A percentile compares a stretch with the other conserved stretches of the same genome.
phyloP scores from a whole-genome alignment of 352 stramenopile species.

The Phytophthora sp. region DNA sequence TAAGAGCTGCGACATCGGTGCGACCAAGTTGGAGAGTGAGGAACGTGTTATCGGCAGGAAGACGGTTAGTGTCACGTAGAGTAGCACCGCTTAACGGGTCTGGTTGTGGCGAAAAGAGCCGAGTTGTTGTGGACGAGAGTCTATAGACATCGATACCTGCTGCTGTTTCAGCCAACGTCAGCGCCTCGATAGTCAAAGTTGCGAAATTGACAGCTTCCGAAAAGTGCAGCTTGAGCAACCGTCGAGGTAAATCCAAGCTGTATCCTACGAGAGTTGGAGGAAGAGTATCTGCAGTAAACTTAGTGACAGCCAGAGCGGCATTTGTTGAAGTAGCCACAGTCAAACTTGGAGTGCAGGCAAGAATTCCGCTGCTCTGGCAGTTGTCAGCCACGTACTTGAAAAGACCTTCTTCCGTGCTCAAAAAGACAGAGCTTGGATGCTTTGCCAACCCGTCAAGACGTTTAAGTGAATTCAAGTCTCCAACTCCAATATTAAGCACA shows the following conservation, averaged over 20 bases:
- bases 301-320: slow-evolving; percentile 35
- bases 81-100: slow-evolving; percentile 56
- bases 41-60: slow-evolving; percentile 68
- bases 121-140: slow-evolving; percentile 46
- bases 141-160: slow-evolving; percentile 38
- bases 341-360: slow-evolving; percentile 35
- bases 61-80: slow-evolving; percentile 47
- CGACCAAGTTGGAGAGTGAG: slow-evolving; percentile 59
- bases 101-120: slow-evolving; percentile 54
- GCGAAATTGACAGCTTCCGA: slow-evolving; percentile 63
- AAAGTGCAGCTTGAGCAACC: slow-evolving; percentile 71
- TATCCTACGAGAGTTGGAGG: slow-evolving; percentile 59
- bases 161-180: slow-evolving; percentile 55
- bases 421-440: slow-evolving; percentile 9
- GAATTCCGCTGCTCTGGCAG: slow-evolving; percentile 42
- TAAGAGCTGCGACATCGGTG: slow-evolving; percentile 46
- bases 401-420: slow-evolving; percentile 22
- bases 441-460: slow-evolving; percentile 38
- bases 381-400: slow-evolving; percentile 60
- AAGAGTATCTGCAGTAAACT: slow-evolving; percentile 54
- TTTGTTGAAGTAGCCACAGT: slow-evolving; percentile 26
- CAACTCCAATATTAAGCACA: slow-evolving; percentile 44
- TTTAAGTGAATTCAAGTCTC: slow-evolving; percentile 63
- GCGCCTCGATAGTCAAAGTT: slow-evolving; percentile 37
- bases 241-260: slow-evolving; percentile 57